phyloP scores from a whole-genome alignment of 2,329 filamentous ascomycete genomes.

The Colletotrichum sp. region DNA sequence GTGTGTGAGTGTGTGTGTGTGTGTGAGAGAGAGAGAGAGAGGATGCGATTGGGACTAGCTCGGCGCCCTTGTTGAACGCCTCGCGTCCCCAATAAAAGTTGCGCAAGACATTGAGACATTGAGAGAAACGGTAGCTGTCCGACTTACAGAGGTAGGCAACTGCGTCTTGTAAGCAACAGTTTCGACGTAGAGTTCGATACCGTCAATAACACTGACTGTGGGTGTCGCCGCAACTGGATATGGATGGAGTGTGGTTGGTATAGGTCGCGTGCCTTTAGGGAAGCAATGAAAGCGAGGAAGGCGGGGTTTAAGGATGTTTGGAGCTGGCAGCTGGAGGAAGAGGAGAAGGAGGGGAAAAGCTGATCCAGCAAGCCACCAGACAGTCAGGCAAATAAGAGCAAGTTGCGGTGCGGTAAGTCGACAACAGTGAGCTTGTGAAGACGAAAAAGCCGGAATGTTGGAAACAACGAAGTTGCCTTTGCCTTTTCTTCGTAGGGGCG shows the following conservation, averaged over 20 bases:
- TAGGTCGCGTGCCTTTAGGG: neutral
- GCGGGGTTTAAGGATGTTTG: neutral
- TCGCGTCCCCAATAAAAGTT: slow-evolving; percentile 16
- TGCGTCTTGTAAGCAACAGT: neutral
- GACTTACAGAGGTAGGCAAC: neutral
- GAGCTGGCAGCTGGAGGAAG: neutral
- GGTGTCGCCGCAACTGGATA: neutral
- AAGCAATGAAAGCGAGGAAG: neutral
- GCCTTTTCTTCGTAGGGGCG: neutral
- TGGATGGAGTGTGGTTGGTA: neutral
- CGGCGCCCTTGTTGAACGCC: slow-evolving; percentile 19
- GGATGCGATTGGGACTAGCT: neutral
- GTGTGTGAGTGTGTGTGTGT: neutral
- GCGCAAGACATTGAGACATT: slow-evolving; percentile 11
- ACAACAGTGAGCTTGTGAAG: neutral
- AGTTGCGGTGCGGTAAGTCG: neutral
- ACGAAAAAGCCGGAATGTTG: neutral
- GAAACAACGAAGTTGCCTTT: neutral
- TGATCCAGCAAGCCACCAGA: neutral
- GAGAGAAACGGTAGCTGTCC: neutral
- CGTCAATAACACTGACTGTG: neutral
- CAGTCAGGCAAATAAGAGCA: neutral
- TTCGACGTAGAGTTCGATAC: neutral
- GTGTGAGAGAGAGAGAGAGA: neutral
- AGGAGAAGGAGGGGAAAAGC: neutral